Conservation (phyloP, 768 basidiomycete species). For the Suillus occidentalis region DNA sequence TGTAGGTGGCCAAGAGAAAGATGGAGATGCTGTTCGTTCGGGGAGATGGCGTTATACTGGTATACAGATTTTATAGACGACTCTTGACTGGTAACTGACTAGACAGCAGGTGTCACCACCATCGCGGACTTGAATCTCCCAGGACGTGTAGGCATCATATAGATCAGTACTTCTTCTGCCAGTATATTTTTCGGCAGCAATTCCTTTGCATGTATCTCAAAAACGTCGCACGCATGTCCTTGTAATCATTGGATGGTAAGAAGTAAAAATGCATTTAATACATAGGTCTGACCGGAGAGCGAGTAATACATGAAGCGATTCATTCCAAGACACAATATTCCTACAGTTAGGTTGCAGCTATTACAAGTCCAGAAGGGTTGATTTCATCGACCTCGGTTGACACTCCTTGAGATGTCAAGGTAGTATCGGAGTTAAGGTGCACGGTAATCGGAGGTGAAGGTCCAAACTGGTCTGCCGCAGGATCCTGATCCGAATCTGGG, state of each 20-base stretch:
- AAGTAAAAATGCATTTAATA: slow-evolving; percentile 2
- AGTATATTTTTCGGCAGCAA: slow-evolving; percentile 35
- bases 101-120: slow-evolving; percentile 72
- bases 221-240: background rate
- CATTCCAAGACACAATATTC: slow-evolving; percentile 1
- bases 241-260: slow-evolving; percentile 11
- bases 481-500: slow-evolving; percentile 62
- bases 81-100: slow-evolving; percentile 11
- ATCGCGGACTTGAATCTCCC: slow-evolving; percentile 54
- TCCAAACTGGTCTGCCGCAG: background rate
- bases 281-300: slow-evolving; percentile 1
- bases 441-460: slow-evolving; percentile 1
- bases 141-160: slow-evolving; percentile 1
- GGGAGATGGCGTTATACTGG: slow-evolving; percentile 96
- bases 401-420: background rate
- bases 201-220: slow-evolving; percentile 4
- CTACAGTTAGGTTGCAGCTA: slow-evolving; percentile 2
- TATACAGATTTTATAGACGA: slow-evolving; percentile 37
- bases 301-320: background rate
- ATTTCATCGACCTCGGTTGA: background rate
- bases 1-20: slow-evolving; percentile 86
- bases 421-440: slow-evolving; percentile 1
- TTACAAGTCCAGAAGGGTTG: slow-evolving; percentile 7
- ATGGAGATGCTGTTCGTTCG: slow-evolving; percentile 98
- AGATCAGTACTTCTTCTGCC: slow-evolving; percentile 22